Evolutionary conservation across 495 filamentous ascomycete species (phyloP).

Genomic region (Hyaloscypha variabilis): DNA sequence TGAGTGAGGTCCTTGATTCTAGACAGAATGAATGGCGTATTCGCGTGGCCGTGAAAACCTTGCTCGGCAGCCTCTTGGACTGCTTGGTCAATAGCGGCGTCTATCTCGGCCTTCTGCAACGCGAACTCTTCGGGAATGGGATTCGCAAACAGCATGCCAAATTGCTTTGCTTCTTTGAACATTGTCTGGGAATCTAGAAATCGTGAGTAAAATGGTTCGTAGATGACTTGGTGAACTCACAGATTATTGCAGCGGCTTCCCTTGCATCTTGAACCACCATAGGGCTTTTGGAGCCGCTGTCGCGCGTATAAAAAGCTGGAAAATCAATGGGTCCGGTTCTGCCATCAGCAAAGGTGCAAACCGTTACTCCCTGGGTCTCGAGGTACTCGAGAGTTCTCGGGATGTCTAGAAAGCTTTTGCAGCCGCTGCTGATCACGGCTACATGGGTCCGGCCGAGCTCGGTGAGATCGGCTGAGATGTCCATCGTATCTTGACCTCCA

Average conservation of each 20-base stretch:
- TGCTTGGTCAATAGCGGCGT: conserved; percentile 71
- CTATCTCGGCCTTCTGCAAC: conserved; percentile 74
- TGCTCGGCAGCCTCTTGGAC: conserved; percentile 69
- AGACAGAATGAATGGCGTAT: conserved; percentile 84
- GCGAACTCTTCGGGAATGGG: conserved; percentile 74
- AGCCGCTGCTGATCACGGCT: conserved; percentile 85
- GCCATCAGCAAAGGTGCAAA: conserved; percentile 86
- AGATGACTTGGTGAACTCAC: conserved; percentile 48
- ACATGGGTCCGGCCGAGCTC: conserved; percentile 92
- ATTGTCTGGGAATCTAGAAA: conserved; percentile 54
- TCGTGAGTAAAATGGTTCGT: conserved; percentile 3
- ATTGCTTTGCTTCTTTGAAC: background rate
- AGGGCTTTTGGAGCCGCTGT: conserved; percentile 82
- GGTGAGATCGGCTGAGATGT: conserved; percentile 92
- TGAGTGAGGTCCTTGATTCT: conserved; percentile 81
- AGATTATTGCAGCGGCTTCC: conserved; percentile 85
- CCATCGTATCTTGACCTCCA: conserved; percentile 82
- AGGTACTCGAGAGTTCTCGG: conserved; percentile 89
- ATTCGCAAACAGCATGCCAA: conserved; percentile 82
- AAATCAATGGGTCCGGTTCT: conserved; percentile 68
- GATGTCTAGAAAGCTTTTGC: conserved; percentile 95
- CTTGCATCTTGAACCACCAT: conserved; percentile 68
- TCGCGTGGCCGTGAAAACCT: conserved; percentile 72
- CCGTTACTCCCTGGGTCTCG: conserved; percentile 88
- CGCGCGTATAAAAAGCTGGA: conserved; percentile 86